These are phyloP conservation scores for Coemansia sp. DNA, from an alignment of 192 early-diverging fungal genomes.

Conservation along the genomic window DNA sequence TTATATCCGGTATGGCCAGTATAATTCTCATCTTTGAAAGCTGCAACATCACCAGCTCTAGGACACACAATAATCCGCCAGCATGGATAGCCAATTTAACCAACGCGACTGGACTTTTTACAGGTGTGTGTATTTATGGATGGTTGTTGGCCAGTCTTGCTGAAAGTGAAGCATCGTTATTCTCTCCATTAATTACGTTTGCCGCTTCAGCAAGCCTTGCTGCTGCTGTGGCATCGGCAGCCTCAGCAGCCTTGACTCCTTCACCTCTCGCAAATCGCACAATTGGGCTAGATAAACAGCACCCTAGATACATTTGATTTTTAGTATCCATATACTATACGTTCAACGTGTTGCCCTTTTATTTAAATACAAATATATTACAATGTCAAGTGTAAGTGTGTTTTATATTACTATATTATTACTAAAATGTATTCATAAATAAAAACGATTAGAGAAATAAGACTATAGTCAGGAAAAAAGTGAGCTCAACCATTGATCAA, in stretches of 20 bases:
- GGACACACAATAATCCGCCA: not conserved
- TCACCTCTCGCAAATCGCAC: not conserved
- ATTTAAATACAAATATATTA: too few relatives aligned
- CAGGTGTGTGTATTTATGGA: not conserved
- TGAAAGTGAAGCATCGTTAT: not conserved
- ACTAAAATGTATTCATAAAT: too few relatives aligned
- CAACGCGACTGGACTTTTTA: not conserved
- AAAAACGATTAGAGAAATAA: too few relatives aligned
- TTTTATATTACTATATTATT: too few relatives aligned
- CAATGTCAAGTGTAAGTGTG: too few relatives aligned
- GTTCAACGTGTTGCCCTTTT: too few relatives aligned
- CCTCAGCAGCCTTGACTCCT: not conserved
- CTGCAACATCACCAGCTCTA: not conserved
- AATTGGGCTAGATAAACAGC: too few relatives aligned
- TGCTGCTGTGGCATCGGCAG: conserved; percentile 1
- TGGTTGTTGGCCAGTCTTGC: not conserved
- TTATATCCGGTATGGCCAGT: not conserved
- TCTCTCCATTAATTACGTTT: not conserved
- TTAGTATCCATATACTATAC: too few relatives aligned
- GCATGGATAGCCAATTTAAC: not conserved
- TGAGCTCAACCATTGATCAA: not conserved
- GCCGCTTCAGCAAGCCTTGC: not conserved
- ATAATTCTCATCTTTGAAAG: not conserved
- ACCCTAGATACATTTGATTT: too few relatives aligned
- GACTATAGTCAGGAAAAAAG: too few relatives aligned